Conservation (phyloP, 2,329 filamentous ascomycete genomes). For the Bipolaris zeicola region DNA sequence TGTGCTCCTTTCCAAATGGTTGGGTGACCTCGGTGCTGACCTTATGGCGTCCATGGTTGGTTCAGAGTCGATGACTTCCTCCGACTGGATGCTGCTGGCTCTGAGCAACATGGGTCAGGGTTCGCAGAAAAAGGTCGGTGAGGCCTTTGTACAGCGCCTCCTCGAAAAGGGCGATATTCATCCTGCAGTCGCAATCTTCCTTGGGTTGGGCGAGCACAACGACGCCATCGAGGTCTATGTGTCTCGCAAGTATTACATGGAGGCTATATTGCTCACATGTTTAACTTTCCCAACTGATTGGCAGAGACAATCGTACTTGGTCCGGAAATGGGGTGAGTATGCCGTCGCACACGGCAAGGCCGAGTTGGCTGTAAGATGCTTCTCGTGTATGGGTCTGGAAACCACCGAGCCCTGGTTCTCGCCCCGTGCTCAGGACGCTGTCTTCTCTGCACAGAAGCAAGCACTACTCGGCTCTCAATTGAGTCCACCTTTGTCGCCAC, state of each 20-base stretch:
- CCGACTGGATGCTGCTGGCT: conserved; percentile 96
- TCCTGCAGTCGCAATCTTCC: conserved; percentile 87
- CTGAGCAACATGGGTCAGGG: conserved; percentile 79
- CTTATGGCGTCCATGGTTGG: conserved; percentile 75
- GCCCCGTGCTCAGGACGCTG: conserved; percentile 71
- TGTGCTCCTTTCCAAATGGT: conserved; percentile 88
- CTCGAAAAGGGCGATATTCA: conserved; percentile 90
- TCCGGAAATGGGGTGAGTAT: conserved; percentile 94
- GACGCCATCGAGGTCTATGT: conserved; percentile 97
- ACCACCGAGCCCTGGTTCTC: conserved; percentile 87
- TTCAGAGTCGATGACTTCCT: conserved; percentile 85
- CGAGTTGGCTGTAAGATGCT: conserved; percentile 88
- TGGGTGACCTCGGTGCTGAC: conserved; percentile 82
- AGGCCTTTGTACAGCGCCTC: conserved; percentile 87
- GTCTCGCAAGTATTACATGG: conserved; percentile 88
- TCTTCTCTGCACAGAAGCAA: conserved; percentile 61
- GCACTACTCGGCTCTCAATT: conserved; percentile 60
- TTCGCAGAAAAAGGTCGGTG: conserved; percentile 87
- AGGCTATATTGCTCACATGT: conserved; percentile 87
- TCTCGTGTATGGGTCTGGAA: conserved; percentile 87
- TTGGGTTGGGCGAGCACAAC: conserved; percentile 88
- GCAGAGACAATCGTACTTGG: conserved; percentile 85
- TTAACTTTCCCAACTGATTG: conserved; percentile 83
- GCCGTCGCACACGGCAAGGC: conserved; percentile 86
- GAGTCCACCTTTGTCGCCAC: conserved; percentile 76